Evolutionary conservation across 139 green algal genomes (phyloP).

Genomic region (Chlorella vulgaris): DNA sequence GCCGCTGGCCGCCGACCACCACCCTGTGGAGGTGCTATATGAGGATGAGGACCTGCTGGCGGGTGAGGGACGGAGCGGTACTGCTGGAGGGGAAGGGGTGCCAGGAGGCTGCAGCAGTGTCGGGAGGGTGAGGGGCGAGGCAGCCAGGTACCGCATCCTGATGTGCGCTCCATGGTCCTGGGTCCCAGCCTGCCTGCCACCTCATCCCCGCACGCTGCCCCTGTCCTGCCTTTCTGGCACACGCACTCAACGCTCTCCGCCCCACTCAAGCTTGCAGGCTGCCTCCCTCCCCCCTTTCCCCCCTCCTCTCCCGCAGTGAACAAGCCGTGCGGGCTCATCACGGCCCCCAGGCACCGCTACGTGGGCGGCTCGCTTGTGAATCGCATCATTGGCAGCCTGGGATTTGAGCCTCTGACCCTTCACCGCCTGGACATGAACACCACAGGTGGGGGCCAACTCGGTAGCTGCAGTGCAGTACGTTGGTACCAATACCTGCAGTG

Average conservation of each 20-base stretch:
- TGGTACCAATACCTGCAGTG: no score
- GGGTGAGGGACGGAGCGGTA: not conserved
- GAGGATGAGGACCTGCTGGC: constrained; percentile 78
- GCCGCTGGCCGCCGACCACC: constrained; percentile 60
- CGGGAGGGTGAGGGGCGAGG: not conserved
- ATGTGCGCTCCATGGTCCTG: no score
- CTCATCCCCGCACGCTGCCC: no score
- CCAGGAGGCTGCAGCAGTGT: not conserved
- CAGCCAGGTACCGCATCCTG: no score
- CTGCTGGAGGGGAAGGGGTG: not conserved
- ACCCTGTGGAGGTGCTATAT: constrained; percentile 68
- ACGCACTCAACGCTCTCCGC: no score
- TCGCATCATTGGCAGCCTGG: constrained; percentile 57
- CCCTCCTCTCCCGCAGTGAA: constrained; percentile 55
- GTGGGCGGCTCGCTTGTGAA: constrained; percentile 81
- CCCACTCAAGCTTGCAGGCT: not conserved
- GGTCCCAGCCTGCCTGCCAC: no score
- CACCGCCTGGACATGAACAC: constrained; percentile 87
- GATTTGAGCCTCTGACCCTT: constrained; percentile 50
- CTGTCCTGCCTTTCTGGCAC: no score
- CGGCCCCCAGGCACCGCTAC: constrained; percentile 76
- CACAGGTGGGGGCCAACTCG: constrained; percentile 30
- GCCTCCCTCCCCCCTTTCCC: not conserved
- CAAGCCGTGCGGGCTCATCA: constrained; percentile 75
- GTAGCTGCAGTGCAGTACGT: no score